Evolutionary conservation across 345 rosid genomes (phyloP).

Genomic region (Salix koriyanagi): DNA sequence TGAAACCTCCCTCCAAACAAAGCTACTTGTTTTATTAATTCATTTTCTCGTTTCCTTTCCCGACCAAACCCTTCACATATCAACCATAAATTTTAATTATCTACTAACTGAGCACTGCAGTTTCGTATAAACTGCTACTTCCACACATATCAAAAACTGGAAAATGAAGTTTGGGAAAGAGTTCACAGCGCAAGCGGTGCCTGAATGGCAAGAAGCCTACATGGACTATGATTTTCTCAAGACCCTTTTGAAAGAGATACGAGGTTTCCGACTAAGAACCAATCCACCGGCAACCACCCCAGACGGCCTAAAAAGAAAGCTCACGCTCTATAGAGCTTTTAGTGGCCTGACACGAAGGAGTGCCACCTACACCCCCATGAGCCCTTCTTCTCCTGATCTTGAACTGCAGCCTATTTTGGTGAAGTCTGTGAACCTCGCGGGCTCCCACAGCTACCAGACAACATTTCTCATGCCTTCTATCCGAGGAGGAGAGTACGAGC

Average conservation of each 20-base stretch:
- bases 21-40: too few species aligned
- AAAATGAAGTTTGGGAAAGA: conserved; percentile 79
- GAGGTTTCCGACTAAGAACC: conserved; percentile 32
- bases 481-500: conserved; percentile 64
- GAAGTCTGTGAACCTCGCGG: conserved; percentile 24
- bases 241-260: conserved; percentile 49
- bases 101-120: background rate
- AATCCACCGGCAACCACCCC: conserved; percentile 19
- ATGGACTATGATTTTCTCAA: conserved; percentile 57
- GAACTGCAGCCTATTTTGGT: conserved; percentile 48
- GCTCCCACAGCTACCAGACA: conserved; percentile 40
- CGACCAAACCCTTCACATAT: too few species aligned
- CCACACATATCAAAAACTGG: background rate
- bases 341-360: conserved; percentile 45
- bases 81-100: background rate
- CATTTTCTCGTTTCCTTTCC: too few species aligned
- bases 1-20: too few species aligned
- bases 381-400: conserved; percentile 20
- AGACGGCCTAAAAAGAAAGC: conserved; percentile 32
- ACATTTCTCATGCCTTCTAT: conserved; percentile 50
- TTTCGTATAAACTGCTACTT: background rate
- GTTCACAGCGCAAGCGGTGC: conserved; percentile 60
- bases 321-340: conserved; percentile 54
- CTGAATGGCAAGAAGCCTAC: conserved; percentile 74
- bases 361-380: background rate